A percentile compares a stretch with the other conserved stretches of the same genome.
phyloP scores from a whole-genome alignment of 1,284 basidiomycete species.

The Earliella scabrosa region DNA sequence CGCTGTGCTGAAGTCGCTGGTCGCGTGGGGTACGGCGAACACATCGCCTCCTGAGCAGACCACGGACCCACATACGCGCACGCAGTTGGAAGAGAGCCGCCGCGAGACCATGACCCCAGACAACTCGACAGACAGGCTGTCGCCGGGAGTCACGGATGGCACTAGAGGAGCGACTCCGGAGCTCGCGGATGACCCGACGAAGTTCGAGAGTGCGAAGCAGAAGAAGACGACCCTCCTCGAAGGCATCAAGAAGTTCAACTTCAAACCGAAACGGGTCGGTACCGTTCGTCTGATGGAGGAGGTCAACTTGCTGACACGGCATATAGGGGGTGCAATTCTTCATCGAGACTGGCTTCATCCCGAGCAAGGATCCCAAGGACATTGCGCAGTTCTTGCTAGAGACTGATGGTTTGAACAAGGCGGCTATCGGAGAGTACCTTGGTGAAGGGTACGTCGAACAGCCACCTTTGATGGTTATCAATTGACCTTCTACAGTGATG shows the following conservation, averaged over 20 bases:
- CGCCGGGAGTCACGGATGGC: slow-evolving; percentile 53
- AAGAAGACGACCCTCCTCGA: slow-evolving; percentile 96
- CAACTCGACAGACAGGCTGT: slow-evolving; percentile 50
- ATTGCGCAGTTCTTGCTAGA: slow-evolving; percentile 88
- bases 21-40: slow-evolving; percentile 82
- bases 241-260: slow-evolving; percentile 98
- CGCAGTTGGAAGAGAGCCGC: slow-evolving; percentile 53
- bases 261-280: slow-evolving; percentile 89
- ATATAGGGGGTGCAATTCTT: slow-evolving; percentile 87
- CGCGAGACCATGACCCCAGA: slow-evolving; percentile 59
- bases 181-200: slow-evolving; percentile 83
- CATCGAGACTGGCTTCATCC: slow-evolving; percentile 89
- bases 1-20: slow-evolving; percentile 85
- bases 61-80: slow-evolving; percentile 46
- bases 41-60: slow-evolving; percentile 46
- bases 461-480: slow-evolving; percentile 7
- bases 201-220: slow-evolving; percentile 96
- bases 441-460: slow-evolving; percentile 82
- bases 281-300: background rate
- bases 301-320: slow-evolving; percentile 12
- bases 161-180: slow-evolving; percentile 77
- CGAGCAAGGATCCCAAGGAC: slow-evolving; percentile 74
- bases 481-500: slow-evolving; percentile 59
- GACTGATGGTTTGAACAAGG: slow-evolving; percentile 94
- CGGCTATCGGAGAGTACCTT: slow-evolving; percentile 97